Evolutionary conservation across 768 basidiomycete species (phyloP).

Genomic region (Mycena haematopus): DNA sequence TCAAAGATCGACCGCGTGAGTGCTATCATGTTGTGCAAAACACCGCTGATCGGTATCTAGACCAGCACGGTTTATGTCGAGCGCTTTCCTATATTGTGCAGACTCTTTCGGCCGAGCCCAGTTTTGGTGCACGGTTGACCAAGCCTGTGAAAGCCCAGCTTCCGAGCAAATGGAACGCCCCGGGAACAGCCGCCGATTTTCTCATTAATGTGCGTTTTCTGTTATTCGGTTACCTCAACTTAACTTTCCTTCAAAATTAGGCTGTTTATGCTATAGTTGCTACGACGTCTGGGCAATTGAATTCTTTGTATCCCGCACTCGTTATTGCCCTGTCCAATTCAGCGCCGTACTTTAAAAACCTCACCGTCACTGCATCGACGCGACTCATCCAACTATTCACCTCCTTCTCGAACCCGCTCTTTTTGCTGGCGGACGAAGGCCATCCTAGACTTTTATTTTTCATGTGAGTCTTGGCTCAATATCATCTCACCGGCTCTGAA

Average conservation of each 20-base stretch:
- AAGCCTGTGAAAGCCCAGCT: slow-evolving; percentile 67
- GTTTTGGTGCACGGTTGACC: slow-evolving; percentile 76
- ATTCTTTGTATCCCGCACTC: slow-evolving; percentile 89
- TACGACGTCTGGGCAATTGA: slow-evolving; percentile 81
- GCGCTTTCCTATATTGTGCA: slow-evolving; percentile 92
- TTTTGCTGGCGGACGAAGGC: slow-evolving; percentile 92
- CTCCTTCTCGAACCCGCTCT: slow-evolving; percentile 89
- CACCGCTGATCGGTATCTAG: slow-evolving; percentile 45
- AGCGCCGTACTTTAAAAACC: slow-evolving; percentile 84
- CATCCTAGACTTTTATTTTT: slow-evolving; percentile 93
- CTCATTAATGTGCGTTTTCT: slow-evolving; percentile 74
- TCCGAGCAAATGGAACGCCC: slow-evolving; percentile 77
- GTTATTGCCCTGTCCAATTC: slow-evolving; percentile 90
- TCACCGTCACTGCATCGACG: slow-evolving; percentile 82
- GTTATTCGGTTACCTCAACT: background rate
- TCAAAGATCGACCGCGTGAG: slow-evolving; percentile 93
- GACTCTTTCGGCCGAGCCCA: slow-evolving; percentile 83
- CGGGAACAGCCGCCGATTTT: slow-evolving; percentile 84
- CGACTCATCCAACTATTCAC: slow-evolving; percentile 88
- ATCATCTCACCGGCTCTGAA: background rate
- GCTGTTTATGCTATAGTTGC: slow-evolving; percentile 90
- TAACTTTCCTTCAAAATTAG: slow-evolving; percentile 55
- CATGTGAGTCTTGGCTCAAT: slow-evolving; percentile 58
- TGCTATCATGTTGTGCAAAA: slow-evolving; percentile 17
- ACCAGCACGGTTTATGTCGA: slow-evolving; percentile 90